Evolutionary conservation across 106 monocot genomes (phyloP).

Genomic region (Allium fistulosum): DNA sequence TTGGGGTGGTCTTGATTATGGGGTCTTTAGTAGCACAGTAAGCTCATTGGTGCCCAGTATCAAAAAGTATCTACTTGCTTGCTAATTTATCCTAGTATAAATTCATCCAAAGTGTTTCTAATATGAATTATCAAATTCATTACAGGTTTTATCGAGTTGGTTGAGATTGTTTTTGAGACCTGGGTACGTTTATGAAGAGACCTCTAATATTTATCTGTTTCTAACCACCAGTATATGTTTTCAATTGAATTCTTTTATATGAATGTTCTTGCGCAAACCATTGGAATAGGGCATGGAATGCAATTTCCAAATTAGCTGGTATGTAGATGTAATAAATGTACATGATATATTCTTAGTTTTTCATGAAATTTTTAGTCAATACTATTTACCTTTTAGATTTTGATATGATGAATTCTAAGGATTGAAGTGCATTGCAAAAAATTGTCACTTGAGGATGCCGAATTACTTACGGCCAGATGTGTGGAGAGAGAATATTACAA

Average conservation of each 20-base stretch:
- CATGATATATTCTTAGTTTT: not conserved
- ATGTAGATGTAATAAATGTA: slow-evolving; percentile 1
- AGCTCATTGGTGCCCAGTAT: too few relatives aligned
- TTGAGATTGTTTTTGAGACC: too few relatives aligned
- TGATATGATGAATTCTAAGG: slow-evolving; percentile 23
- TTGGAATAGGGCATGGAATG: slow-evolving; percentile 57
- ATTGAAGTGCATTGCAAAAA: slow-evolving; percentile 80
- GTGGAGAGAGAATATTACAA: slow-evolving; percentile 74
- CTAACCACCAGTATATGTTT: too few relatives aligned
- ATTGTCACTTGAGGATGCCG: slow-evolving; percentile 79
- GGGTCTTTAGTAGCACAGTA: too few relatives aligned
- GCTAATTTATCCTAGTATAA: too few relatives aligned
- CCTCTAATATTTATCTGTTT: too few relatives aligned
- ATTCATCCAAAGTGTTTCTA: too few relatives aligned
- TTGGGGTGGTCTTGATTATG: too few relatives aligned
- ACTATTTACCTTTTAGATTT: not conserved
- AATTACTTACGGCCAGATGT: slow-evolving; percentile 86
- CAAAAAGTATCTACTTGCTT: too few relatives aligned
- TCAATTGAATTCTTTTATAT: slow-evolving; percentile 6
- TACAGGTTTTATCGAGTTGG: too few relatives aligned
- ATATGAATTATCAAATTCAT: too few relatives aligned
- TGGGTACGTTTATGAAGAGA: too few relatives aligned
- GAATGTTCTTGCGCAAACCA: slow-evolving; percentile 35
- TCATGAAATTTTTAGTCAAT: not conserved
- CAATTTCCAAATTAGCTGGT: slow-evolving; percentile 59